These are phyloP conservation scores for Kwoniella europaea DNA, from an alignment of 768 basidiomycete genomes.

Conservation along the genomic window DNA sequence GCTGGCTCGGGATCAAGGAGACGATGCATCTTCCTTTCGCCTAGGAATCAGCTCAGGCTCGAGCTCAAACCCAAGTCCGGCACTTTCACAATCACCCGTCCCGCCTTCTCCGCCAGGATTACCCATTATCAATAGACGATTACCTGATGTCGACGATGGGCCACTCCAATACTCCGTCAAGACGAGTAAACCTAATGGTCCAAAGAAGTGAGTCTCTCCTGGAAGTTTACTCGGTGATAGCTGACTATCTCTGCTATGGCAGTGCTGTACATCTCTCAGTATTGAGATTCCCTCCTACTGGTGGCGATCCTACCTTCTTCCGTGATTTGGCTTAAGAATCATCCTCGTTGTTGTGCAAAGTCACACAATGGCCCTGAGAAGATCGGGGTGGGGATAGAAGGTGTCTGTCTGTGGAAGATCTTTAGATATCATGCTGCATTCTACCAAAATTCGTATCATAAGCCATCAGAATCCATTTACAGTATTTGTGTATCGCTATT, in stretches of 20 bases:
- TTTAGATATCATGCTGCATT: too few species aligned
- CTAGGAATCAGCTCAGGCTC: not conserved
- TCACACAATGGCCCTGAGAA: too few species aligned
- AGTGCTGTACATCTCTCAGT: conserved; percentile 18
- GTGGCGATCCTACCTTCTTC: conserved; percentile 15
- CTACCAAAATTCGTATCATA: too few species aligned
- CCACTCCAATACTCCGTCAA: conserved; percentile 13
- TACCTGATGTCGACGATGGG: conserved; percentile 12
- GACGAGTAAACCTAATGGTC: conserved; percentile 12
- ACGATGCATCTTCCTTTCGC: not conserved
- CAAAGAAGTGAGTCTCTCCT: conserved; percentile 5
- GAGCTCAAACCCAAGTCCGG: not conserved
- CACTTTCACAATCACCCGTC: not conserved
- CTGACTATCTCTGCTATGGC: not conserved
- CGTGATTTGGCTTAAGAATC: conserved; percentile 1
- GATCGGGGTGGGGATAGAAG: too few species aligned
- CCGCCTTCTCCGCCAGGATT: conserved; percentile 11
- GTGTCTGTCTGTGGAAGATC: too few species aligned
- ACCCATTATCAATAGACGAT: not conserved
- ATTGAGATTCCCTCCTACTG: conserved; percentile 8
- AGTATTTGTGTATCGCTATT: too few species aligned
- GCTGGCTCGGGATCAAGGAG: conserved; percentile 6
- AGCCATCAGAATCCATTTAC: too few species aligned
- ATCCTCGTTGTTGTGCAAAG: too few species aligned
- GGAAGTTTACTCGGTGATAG: not conserved